phyloP scores from a whole-genome alignment of 2,329 filamentous ascomycete genomes.

The Xylariaceae sp. region DNA sequence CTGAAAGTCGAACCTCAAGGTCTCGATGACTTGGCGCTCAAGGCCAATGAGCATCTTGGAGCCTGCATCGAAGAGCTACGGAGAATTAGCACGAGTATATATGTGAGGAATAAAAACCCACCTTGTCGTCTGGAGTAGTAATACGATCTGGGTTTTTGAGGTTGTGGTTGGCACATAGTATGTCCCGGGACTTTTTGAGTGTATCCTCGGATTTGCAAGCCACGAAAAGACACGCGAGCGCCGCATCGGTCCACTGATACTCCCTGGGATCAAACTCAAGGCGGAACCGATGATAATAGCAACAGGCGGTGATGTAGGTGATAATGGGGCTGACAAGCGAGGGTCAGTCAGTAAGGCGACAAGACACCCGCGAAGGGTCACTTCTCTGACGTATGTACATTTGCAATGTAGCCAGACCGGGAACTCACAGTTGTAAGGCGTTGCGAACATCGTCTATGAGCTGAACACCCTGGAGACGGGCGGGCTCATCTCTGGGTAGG shows the following conservation, averaged over 20 bases:
- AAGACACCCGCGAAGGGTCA: not conserved
- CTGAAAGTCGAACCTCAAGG: conserved; percentile 89
- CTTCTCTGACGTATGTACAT: not conserved
- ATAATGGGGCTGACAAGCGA: conserved; percentile 64
- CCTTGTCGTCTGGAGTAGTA: conserved; percentile 76
- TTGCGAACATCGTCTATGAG: conserved; percentile 84
- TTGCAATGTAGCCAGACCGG: not conserved
- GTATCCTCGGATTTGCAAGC: conserved; percentile 98
- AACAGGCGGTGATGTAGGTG: conserved; percentile 86
- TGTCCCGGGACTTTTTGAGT: conserved; percentile 91
- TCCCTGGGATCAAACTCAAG: conserved; percentile 79
- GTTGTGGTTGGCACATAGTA: conserved; percentile 86
- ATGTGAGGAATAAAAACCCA: conserved; percentile 36
- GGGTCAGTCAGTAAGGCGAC: conserved; percentile 9
- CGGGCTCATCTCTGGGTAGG: conserved; percentile 72
- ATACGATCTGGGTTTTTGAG: conserved; percentile 66
- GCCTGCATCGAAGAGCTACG: conserved; percentile 71
- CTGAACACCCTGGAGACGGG: conserved; percentile 79
- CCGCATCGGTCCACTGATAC: conserved; percentile 82
- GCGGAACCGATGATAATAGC: conserved; percentile 92
- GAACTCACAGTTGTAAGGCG: conserved; percentile 68
- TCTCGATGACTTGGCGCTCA: conserved; percentile 88
- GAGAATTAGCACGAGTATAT: conserved; percentile 1
- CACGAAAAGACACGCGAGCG: conserved; percentile 81
- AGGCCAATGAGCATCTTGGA: conserved; percentile 82